phyloP scores from a whole-genome alignment of 805 yeast species.

The Metschnikowia peoriensis region DNA sequence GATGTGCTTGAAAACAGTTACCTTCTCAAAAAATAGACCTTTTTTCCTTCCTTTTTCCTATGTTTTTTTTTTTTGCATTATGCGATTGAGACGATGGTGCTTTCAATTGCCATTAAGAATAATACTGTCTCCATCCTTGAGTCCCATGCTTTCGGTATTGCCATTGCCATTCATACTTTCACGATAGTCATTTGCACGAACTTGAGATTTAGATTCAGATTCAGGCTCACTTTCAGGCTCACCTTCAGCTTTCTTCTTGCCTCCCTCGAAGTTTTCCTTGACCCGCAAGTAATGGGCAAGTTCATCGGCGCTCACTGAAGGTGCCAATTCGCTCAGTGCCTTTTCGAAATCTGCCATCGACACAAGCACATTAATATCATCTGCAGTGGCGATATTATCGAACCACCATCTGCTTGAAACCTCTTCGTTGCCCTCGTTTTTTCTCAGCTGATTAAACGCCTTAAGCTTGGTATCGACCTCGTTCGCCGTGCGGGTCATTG shows the following conservation, averaged over 20 bases:
- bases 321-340: slow-evolving; percentile 68
- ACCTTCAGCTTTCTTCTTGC: slow-evolving; percentile 36
- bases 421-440: slow-evolving; percentile 32
- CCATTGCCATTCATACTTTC: background rate
- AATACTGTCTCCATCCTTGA: background rate
- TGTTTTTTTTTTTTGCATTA: background rate
- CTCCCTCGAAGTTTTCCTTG: slow-evolving; percentile 81
- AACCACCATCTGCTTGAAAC: slow-evolving; percentile 87
- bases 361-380: slow-evolving; percentile 70
- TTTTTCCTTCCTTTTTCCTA: no score
- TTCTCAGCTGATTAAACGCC: slow-evolving; percentile 42
- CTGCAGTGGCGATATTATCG: slow-evolving; percentile 67
- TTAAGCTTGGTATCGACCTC: slow-evolving; percentile 67
- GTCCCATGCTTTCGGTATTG: background rate
- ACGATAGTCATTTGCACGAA: no score
- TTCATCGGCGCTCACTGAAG: slow-evolving; percentile 88
- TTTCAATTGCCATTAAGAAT: no score
- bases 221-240: background rate
- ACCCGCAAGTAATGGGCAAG: slow-evolving; percentile 75
- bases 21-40: slow-evolving; percentile 22
- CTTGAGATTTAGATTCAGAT: no score
- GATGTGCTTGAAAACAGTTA: slow-evolving; percentile 40
- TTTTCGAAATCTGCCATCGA: slow-evolving; percentile 70
- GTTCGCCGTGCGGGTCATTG: slow-evolving; percentile 87
- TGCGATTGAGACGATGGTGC: no score